phyloP scores from a whole-genome alignment of 1,284 basidiomycete genomes.

The Rhizoctonia solani region DNA sequence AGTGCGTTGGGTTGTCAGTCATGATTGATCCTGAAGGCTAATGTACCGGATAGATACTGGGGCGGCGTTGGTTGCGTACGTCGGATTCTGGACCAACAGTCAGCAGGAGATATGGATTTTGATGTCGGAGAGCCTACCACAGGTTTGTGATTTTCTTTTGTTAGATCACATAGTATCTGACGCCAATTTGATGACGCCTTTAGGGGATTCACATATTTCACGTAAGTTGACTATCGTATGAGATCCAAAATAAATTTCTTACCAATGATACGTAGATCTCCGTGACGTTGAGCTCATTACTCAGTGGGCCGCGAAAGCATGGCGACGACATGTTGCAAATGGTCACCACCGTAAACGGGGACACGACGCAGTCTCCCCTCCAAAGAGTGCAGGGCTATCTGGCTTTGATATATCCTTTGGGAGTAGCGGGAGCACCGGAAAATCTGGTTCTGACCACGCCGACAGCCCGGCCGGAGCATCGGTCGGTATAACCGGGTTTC shows the following conservation, averaged over 20 bases:
- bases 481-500: slow-evolving; percentile 39
- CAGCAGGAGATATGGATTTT: slow-evolving; percentile 39
- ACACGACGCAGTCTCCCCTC: slow-evolving; percentile 6
- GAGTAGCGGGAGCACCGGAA: background rate
- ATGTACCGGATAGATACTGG: slow-evolving; percentile 36
- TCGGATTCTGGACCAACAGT: slow-evolving; percentile 40
- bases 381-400: background rate
- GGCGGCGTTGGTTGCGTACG: slow-evolving; percentile 39
- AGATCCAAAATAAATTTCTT: slow-evolving; percentile 8
- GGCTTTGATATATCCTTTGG: slow-evolving; percentile 16
- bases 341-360: slow-evolving; percentile 33
- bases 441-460: slow-evolving; percentile 11
- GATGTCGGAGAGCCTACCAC: slow-evolving; percentile 38
- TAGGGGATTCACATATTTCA: slow-evolving; percentile 38
- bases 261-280: slow-evolving; percentile 32
- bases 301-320: slow-evolving; percentile 40
- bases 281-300: slow-evolving; percentile 40
- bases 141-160: slow-evolving; percentile 4
- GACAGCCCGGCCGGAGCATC: slow-evolving; percentile 39
- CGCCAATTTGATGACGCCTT: background rate
- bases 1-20: slow-evolving; percentile 20
- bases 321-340: slow-evolving; percentile 37
- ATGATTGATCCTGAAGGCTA: background rate
- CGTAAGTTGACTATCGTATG: slow-evolving; percentile 33
- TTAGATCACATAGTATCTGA: slow-evolving; percentile 2